Conservation (phyloP, 306 rosid genomes). For the Echinosophora koreensis region DNA sequence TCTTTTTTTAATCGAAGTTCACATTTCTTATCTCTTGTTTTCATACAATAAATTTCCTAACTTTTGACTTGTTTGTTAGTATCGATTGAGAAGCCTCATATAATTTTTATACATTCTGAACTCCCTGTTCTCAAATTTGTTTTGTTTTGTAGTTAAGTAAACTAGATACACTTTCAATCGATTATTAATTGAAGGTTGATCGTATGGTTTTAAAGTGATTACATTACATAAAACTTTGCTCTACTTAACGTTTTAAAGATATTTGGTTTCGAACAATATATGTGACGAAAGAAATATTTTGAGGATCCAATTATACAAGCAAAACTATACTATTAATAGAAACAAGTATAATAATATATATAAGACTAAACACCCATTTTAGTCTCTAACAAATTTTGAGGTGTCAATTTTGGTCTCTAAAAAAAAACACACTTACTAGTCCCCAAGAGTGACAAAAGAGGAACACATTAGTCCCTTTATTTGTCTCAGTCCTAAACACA, state of each 20-base stretch:
- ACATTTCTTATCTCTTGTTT: conserved; percentile 24
- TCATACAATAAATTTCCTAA: conserved; percentile 36
- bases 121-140: neutral
- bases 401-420: too few relatives aligned
- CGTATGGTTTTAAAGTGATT: neutral
- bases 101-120: neutral
- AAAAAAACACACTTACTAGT: too few relatives aligned
- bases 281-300: neutral
- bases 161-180: neutral
- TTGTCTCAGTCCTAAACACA: too few relatives aligned
- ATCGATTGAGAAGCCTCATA: neutral
- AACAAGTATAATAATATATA: neutral
- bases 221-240: neutral
- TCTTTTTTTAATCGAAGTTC: neutral
- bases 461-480: too few relatives aligned
- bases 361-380: too few relatives aligned
- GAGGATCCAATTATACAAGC: neutral
- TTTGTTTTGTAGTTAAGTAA: neutral
- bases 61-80: conserved; percentile 31
- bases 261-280: neutral
- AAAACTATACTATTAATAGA: too few relatives aligned
- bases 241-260: neutral
- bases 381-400: too few relatives aligned
- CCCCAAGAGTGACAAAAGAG: too few relatives aligned
- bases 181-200: neutral